Base-by-base conservation (phyloP, 176 grass and related monocot genomes). In the Oryza glaberrima region DNA sequence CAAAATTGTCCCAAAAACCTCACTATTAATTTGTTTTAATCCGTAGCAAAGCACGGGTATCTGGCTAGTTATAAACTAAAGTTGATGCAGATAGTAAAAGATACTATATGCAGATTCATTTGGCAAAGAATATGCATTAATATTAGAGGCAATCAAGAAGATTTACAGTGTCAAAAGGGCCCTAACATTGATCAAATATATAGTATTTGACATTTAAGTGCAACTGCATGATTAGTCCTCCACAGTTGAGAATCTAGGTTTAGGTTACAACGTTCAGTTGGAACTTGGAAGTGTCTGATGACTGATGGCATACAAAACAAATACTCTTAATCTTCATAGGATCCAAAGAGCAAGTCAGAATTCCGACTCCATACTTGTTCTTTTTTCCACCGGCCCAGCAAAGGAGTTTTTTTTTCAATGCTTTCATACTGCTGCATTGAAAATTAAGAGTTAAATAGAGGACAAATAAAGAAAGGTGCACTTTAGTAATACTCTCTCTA, bases 191-290 rank as follows among this genome's bases (percentile, higher is more conserved):
- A 61, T 61, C 6, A 77, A 26, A 65, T 43, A 65, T 65, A 78
- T 63, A 65, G 6, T 47, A 46, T 14, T 54, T 78, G 56, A 30
- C 44, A n/a, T 46, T 66, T 66, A 44, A 41, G 76, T 65, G 76
- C 38, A 71, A 44, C 20, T 22, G 19, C 41, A 15, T 78, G 32
- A 5, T 67, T 25, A 26, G 22, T 48, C 63, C 23, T 16, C 65
- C 10, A n/a, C 11, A 48, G 41, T 67, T 80, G 64, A 28, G 22
- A 77, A 35, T 19, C 46, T 43, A 49, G 44, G 43, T 48, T 49
- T 80, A 80, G 4, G 77, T 65, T 35, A 68, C 9, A 79, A 67
- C 8, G 0, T 70, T 70, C 25, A 49, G 43, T 47, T 51, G 20
- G 17, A 51, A 49, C 49, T 17, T 6, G 49, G 49, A 52, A n/a